Conservation (phyloP, 169 alveolate genomes). For the Eimeria sp. region DNA sequence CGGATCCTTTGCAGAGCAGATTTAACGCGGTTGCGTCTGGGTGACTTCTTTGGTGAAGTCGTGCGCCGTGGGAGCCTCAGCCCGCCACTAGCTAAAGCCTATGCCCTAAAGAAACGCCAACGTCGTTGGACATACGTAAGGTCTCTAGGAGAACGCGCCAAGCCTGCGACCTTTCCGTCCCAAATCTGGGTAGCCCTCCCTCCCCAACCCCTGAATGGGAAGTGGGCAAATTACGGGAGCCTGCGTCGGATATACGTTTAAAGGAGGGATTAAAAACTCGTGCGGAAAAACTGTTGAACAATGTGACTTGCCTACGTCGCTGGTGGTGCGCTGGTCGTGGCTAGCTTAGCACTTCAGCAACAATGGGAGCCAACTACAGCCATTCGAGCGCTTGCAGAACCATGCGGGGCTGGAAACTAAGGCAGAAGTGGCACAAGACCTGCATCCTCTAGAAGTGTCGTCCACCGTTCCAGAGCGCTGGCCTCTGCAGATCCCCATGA, state of each 20-base stretch:
- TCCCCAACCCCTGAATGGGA: background rate
- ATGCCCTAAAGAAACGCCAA: background rate
- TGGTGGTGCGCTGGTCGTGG: background rate
- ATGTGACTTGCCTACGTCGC: background rate
- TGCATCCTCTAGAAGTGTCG: constrained; percentile 30
- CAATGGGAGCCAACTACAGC: background rate
- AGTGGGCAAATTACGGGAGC: background rate
- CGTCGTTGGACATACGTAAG: background rate
- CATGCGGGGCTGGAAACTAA: background rate
- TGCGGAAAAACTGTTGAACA: background rate
- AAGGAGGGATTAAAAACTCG: background rate
- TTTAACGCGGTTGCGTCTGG: background rate
- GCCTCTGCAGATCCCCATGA: constrained; percentile 67
- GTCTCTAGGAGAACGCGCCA: background rate
- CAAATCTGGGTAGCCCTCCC: background rate
- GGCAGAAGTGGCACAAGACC: background rate
- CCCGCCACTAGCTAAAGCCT: background rate
- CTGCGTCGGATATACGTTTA: background rate
- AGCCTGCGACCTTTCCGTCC: background rate
- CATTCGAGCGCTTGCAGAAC: background rate
- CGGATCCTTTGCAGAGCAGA: background rate
- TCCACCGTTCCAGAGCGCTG: constrained; percentile 38
- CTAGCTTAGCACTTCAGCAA: background rate
- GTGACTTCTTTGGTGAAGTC: background rate
- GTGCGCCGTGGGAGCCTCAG: background rate